A percentile compares a stretch with the other conserved stretches of the same genome.
phyloP scores from a whole-genome alignment of 2,329 filamentous ascomycete genomes.

The Sodiomyces alkalinus region DNA sequence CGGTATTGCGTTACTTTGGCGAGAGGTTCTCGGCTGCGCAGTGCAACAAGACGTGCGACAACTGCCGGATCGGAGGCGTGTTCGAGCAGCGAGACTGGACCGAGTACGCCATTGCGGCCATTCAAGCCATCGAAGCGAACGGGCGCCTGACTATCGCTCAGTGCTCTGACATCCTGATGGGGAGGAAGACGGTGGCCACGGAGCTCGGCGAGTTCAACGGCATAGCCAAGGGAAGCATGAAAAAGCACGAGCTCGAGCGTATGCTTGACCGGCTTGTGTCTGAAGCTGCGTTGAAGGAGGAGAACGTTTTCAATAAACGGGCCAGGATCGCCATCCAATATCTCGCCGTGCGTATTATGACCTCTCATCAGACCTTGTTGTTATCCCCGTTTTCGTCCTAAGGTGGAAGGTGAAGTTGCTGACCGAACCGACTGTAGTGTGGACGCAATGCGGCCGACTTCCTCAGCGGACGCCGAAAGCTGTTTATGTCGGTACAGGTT shows the following conservation, averaged over 20 bases:
- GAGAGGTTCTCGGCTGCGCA: constrained; percentile 61
- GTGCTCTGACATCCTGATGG: constrained; percentile 73
- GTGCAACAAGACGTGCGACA: constrained; percentile 72
- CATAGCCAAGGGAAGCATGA: constrained; percentile 46
- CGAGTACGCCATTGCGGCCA: constrained; percentile 52
- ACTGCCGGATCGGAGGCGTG: constrained; percentile 58
- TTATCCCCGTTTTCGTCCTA: too few species aligned
- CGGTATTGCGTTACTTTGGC: constrained; percentile 88
- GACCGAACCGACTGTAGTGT: constrained; percentile 12
- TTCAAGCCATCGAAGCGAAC: constrained; percentile 51
- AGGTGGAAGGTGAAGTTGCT: background rate
- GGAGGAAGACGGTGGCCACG: constrained; percentile 41
- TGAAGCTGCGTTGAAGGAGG: constrained; percentile 59
- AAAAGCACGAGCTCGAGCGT: constrained; percentile 64
- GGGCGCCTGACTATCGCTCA: constrained; percentile 56
- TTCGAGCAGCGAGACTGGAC: constrained; percentile 70
- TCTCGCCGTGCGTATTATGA: constrained; percentile 44
- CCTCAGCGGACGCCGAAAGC: constrained; percentile 25
- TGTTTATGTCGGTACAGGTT: constrained; percentile 28
- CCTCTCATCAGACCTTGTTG: constrained; percentile 6
- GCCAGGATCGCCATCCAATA: constrained; percentile 62
- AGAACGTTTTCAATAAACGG: constrained; percentile 46
- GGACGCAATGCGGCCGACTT: constrained; percentile 27
- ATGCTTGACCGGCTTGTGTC: constrained; percentile 64
- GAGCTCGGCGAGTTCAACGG: constrained; percentile 48